phyloP scores from a whole-genome alignment of 305 asterid species.

The Rubia peregrina region DNA sequence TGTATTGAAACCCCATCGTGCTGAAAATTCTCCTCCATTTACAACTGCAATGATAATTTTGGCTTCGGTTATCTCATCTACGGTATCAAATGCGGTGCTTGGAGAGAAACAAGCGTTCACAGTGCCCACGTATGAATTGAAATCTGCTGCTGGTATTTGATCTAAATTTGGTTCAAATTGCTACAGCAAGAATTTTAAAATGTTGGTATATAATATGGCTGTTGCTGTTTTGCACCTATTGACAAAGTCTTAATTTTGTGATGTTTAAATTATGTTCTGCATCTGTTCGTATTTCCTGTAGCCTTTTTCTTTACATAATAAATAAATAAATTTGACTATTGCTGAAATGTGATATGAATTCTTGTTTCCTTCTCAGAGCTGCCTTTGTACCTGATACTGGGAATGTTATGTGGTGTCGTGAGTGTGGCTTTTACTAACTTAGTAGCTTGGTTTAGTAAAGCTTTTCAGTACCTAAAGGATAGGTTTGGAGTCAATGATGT shows the following conservation, averaged over 20 bases:
- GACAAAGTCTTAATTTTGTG: background rate
- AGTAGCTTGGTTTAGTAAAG: constrained; percentile 63
- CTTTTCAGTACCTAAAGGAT: constrained; percentile 64
- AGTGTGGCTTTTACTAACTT: constrained; percentile 81
- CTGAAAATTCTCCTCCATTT: constrained; percentile 99
- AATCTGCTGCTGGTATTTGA: constrained; percentile 99
- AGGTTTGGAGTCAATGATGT: constrained; percentile 73
- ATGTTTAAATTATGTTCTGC: background rate
- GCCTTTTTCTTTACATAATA: background rate
- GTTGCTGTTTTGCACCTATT: background rate
- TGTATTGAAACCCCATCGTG: constrained; percentile 92
- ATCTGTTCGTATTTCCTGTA: constrained; percentile 1
- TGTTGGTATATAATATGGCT: background rate
- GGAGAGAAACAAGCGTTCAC: constrained; percentile 98
- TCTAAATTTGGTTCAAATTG: constrained; percentile 51
- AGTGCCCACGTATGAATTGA: constrained; percentile 99
- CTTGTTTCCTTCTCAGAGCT: constrained; percentile 56
- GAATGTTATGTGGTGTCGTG: constrained; percentile 95
- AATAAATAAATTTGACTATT: constrained; percentile 13
- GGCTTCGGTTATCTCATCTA: constrained; percentile 94
- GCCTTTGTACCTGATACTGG: constrained; percentile 86
- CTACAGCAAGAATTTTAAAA: constrained; percentile 18
- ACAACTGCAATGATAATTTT: constrained; percentile 99
- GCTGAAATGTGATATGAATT: constrained; percentile 25
- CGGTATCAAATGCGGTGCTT: constrained; percentile 96